Base-by-base conservation (phyloP, 2,329 filamentous ascomycete genomes). In the Reticulascus tulasneorum region DNA sequence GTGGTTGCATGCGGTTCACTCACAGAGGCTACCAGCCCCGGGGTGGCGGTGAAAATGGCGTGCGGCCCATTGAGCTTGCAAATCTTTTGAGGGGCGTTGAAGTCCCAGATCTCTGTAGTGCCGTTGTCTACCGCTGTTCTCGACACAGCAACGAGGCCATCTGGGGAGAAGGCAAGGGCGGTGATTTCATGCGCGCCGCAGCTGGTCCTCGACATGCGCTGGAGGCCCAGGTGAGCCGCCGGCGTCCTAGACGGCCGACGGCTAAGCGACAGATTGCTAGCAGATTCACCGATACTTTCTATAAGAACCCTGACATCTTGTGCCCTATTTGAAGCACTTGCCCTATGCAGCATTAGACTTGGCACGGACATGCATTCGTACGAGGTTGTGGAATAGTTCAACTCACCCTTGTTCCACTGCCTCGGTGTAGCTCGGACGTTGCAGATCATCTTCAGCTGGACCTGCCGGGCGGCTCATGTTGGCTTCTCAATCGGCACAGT, bases 341-440 rank as follows among this genome's bases (percentile, higher is more conserved):
- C 23, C 6, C 23, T 32, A 36, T 10, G 33, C 18, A 8, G 37
- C 28, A 20, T 28, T 25, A 10, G 33, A 19, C 11, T 23, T 9
- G 8, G 15, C 18, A 9, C 28, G 13, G 25, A 16, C 36, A 24
- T 5, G 31, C 19, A 26, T 36, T 11, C 20, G 25, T 7, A 33
- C 13, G 11, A 21, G 5, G 13, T n/a, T 7, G 13, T n/a, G 13
- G 13, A 9, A 28, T 7, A 21, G 19, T 11, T 33, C 11, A 32
- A 23, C 16, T 35, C 26, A 39, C 37, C 37, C 32, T 16, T 24
- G 31, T 9, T 31, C 37, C 11, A 39, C 26, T 20, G 37, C 37
- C 18, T 39, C 37, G 24, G 29, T 33, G 10, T 39, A 39, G 25
- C 32, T 39, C 5, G 37, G 37, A 31, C 34, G 34, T n/a, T n/a